Conservation (phyloP, 2,329 filamentous ascomycete genomes). For the Ceratocystis alfenasii region DNA sequence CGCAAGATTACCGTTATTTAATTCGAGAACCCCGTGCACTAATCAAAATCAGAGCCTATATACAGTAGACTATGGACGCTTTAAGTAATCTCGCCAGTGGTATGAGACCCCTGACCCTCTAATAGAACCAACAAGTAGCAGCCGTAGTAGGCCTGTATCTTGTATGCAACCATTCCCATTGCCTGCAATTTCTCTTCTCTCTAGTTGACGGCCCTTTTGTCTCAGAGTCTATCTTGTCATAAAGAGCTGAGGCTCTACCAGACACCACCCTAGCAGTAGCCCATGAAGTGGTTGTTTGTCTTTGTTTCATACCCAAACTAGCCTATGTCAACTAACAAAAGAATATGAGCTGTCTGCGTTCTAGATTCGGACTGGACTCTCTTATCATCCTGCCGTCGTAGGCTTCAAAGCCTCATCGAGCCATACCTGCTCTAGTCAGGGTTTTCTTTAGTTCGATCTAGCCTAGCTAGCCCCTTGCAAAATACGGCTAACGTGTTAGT, state of each 20-base stretch:
- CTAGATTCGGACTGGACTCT: not conserved
- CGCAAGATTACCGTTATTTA: no score
- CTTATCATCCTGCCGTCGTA: not conserved
- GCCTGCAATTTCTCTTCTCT: not conserved
- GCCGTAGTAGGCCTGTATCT: not conserved
- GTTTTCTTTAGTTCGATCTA: not conserved
- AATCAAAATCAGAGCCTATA: no score
- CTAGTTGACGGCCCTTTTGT: not conserved
- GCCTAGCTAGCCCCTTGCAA: not conserved
- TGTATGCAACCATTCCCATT: not conserved
- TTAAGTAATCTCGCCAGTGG: not conserved
- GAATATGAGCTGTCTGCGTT: not conserved
- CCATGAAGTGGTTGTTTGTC: not conserved
- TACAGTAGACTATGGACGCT: not conserved
- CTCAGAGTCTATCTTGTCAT: not conserved
- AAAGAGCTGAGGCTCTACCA: not conserved
- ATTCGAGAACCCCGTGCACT: no score
- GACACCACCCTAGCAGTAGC: not conserved
- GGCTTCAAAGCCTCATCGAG: not conserved
- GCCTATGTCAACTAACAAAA: not conserved
- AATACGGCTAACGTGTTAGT: not conserved
- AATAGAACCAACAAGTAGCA: no score
- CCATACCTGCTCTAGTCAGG: not conserved
- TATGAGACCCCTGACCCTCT: not conserved
- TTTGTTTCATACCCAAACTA: not conserved